These are phyloP conservation scores for Eustoma russellianum DNA, from an alignment of 257 asterid genomes.

Conservation along the genomic window DNA sequence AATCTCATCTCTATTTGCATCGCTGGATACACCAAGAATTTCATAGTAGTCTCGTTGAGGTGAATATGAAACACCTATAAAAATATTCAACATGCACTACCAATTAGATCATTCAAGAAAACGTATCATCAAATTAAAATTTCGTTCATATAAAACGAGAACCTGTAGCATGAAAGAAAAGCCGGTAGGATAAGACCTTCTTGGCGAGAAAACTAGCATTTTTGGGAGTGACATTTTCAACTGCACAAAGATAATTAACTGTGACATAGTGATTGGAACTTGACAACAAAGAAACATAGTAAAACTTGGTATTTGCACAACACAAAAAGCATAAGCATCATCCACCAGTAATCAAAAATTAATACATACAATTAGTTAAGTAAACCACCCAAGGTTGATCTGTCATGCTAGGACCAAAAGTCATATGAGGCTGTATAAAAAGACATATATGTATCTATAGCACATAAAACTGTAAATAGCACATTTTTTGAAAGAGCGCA, in stretches of 20 bases:
- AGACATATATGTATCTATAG: not conserved
- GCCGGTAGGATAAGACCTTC: constrained; percentile 27
- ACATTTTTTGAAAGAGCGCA: not conserved
- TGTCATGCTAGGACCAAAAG: not conserved
- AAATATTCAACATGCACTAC: constrained; percentile 4
- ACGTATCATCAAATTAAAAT: constrained; percentile 1
- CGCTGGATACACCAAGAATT: constrained; percentile 62
- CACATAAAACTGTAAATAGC: not conserved
- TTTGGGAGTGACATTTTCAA: constrained; percentile 17
- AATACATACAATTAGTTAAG: not conserved
- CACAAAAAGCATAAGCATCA: not conserved
- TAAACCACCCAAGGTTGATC: not conserved
- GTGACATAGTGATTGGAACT: constrained; percentile 15
- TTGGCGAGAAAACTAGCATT: constrained; percentile 24
- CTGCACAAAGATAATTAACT: constrained; percentile 26
- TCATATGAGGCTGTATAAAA: not conserved
- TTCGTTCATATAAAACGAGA: constrained; percentile 6
- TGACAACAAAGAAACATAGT: not conserved
- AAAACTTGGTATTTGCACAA: not conserved
- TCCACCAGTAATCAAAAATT: not conserved
- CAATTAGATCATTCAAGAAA: constrained; percentile 8
- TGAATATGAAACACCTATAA: constrained; percentile 40
- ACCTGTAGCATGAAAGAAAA: constrained; percentile 80
- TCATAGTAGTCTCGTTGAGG: constrained; percentile 55
- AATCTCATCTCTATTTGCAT: constrained; percentile 64